These are phyloP conservation scores for Sarocladiaceae sp. DNA, from an alignment of 2,329 filamentous ascomycete species.

Conservation along the genomic window DNA sequence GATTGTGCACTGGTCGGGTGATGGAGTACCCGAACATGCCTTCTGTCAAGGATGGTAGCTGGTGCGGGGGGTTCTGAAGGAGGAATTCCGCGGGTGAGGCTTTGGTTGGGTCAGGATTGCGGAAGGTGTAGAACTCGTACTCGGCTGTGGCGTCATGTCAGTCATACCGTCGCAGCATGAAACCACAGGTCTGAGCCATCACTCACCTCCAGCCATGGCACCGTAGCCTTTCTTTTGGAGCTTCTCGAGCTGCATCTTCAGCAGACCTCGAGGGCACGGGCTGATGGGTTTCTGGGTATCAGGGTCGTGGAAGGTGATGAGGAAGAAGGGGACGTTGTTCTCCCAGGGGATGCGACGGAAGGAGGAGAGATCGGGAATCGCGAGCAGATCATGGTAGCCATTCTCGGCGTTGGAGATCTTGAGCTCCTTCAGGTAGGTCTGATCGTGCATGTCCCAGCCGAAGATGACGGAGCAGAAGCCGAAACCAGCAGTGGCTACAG, in stretches of 20 bases:
- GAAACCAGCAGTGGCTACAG: constrained; percentile 74
- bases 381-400: constrained; percentile 81
- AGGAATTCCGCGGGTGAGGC: constrained; percentile 73
- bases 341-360: constrained; percentile 92
- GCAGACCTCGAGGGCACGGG: constrained; percentile 73
- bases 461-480: constrained; percentile 94
- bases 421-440: constrained; percentile 81
- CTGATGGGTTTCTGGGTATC: constrained; percentile 61
- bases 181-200: constrained; percentile 9
- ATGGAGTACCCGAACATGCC: constrained; percentile 96
- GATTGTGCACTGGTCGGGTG: constrained; percentile 81
- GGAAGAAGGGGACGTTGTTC: constrained; percentile 77
- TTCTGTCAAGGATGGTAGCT: constrained; percentile 78
- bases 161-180: not conserved
- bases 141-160: constrained; percentile 58
- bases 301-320: constrained; percentile 79
- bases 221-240: constrained; percentile 65
- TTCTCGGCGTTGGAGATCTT: constrained; percentile 80
- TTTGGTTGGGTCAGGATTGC: constrained; percentile 52
- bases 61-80: constrained; percentile 64
- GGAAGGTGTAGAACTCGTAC: constrained; percentile 94
- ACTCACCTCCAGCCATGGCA: constrained; percentile 83
- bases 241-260: constrained; percentile 66
- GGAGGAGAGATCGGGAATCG: constrained; percentile 71
- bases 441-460: constrained; percentile 96